Evolutionary conservation across 1,139 yeast species (phyloP).

Genomic region (Suhomyces panamericanus): DNA sequence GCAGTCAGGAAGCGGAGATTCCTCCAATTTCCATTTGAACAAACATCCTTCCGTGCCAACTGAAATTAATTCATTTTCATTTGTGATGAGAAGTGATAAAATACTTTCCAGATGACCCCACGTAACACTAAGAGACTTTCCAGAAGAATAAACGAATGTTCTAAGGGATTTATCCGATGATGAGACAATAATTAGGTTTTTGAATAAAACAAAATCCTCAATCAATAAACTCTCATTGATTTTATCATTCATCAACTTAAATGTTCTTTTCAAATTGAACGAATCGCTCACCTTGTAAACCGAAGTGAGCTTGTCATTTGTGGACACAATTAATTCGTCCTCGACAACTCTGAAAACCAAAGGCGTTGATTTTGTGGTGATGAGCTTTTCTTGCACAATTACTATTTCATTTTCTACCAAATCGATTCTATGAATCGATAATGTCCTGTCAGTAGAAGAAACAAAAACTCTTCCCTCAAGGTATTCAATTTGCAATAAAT

Average conservation of each 20-base stretch:
- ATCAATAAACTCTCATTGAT: slow-evolving; percentile 41
- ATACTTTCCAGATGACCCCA: slow-evolving; percentile 72
- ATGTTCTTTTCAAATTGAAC: slow-evolving; percentile 37
- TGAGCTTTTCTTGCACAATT: slow-evolving; percentile 42
- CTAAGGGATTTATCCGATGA: slow-evolving; percentile 61
- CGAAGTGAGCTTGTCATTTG: slow-evolving; percentile 51
- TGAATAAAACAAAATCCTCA: slow-evolving; percentile 37
- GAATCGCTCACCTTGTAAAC: slow-evolving; percentile 35
- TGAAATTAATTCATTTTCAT: slow-evolving; percentile 33
- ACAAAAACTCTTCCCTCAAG: slow-evolving; percentile 41
- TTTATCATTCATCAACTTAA: slow-evolving; percentile 41
- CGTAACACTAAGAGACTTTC: slow-evolving; percentile 46
- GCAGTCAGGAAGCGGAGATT: neutral
- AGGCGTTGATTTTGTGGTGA: slow-evolving; percentile 54
- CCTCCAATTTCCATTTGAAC: slow-evolving; percentile 43
- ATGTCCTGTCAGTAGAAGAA: slow-evolving; percentile 59
- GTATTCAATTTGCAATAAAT: slow-evolving; percentile 40
- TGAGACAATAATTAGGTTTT: slow-evolving; percentile 41
- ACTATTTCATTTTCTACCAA: slow-evolving; percentile 20
- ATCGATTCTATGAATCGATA: slow-evolving; percentile 50
- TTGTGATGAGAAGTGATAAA: slow-evolving; percentile 35
- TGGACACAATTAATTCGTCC: slow-evolving; percentile 48
- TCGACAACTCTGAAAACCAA: slow-evolving; percentile 30
- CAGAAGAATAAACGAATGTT: slow-evolving; percentile 45
- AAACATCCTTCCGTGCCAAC: slow-evolving; percentile 55